Evolutionary conservation across 257 asterid genomes (phyloP).

Genomic region (Parsonsia alboflavescens): DNA sequence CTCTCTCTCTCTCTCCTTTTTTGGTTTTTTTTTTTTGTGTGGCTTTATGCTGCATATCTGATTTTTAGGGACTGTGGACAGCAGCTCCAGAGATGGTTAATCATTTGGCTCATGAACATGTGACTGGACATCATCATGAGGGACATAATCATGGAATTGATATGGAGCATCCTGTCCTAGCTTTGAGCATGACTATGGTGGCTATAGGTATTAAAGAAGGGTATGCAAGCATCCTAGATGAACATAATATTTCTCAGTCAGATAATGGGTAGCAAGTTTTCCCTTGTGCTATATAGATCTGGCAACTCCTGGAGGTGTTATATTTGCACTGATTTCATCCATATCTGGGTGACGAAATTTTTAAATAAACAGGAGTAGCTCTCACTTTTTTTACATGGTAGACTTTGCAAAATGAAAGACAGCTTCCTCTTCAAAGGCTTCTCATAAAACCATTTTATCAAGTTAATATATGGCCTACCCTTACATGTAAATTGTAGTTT

Average conservation of each 20-base stretch:
- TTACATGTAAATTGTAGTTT: neutral
- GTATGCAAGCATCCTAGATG: conserved; percentile 31
- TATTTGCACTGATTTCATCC: neutral
- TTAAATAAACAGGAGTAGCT: too few species aligned
- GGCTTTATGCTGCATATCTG: neutral
- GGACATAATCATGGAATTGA: conserved; percentile 85
- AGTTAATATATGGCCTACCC: neutral
- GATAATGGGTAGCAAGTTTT: neutral
- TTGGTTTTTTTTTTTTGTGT: neutral
- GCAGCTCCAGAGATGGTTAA: conserved; percentile 62
- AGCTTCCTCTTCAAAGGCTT: neutral
- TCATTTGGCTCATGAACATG: conserved; percentile 43
- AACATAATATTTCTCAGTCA: neutral
- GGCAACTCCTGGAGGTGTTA: neutral
- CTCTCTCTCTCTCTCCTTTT: too few species aligned
- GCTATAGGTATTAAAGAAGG: conserved; percentile 94
- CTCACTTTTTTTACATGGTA: neutral
- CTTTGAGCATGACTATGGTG: conserved; percentile 67
- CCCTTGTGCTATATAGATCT: neutral
- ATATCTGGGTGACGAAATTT: neutral
- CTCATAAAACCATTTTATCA: neutral
- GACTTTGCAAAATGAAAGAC: neutral
- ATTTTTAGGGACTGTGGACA: conserved; percentile 51
- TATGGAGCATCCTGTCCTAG: conserved; percentile 87
- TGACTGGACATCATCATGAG: conserved; percentile 37